Percentiles rank a stretch among this genome's conserved stretches.
These are phyloP conservation scores for Saccharomycopsis hybrid DNA, from an alignment of 1,139 yeast species.

Conservation along the genomic window DNA sequence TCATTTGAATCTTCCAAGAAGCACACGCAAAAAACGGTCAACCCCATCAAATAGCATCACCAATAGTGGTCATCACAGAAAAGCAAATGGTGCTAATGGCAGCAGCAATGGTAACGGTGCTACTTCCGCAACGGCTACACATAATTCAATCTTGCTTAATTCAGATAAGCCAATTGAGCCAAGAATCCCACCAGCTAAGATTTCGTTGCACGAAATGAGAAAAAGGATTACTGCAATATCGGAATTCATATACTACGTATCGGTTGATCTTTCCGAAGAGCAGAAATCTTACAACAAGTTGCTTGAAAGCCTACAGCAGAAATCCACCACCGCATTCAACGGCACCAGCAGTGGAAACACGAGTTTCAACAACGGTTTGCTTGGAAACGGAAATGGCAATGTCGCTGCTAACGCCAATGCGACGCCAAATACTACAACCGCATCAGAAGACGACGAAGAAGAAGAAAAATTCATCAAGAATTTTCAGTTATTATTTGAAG, in stretches of 20 bases:
- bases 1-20: not conserved
- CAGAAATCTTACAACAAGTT: conserved; percentile 48
- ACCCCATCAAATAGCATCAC: not conserved
- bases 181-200: conserved; percentile 67
- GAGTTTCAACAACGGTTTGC: conserved; percentile 4
- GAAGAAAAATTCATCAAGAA: conserved; percentile 26
- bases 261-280: conserved; percentile 71
- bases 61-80: not conserved
- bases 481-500: conserved; percentile 26
- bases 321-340: conserved; percentile 24
- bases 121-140: not conserved
- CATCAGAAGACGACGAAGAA: conserved; percentile 14
- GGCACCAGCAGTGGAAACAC: conserved; percentile 22
- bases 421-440: not conserved
- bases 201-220: conserved; percentile 73
- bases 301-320: conserved; percentile 39
- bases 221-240: conserved; percentile 84
- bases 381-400: too few relatives aligned
- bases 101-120: not conserved
- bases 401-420: too few relatives aligned
- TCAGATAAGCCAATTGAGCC: conserved; percentile 69
- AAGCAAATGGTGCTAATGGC: conserved; percentile 1
- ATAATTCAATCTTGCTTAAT: conserved; percentile 11
- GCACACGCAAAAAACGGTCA: not conserved
- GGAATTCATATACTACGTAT: conserved; percentile 84